Evolutionary conservation across 1,139 yeast genomes (phyloP).

Genomic region (Yamadazyma trypodendri): DNA sequence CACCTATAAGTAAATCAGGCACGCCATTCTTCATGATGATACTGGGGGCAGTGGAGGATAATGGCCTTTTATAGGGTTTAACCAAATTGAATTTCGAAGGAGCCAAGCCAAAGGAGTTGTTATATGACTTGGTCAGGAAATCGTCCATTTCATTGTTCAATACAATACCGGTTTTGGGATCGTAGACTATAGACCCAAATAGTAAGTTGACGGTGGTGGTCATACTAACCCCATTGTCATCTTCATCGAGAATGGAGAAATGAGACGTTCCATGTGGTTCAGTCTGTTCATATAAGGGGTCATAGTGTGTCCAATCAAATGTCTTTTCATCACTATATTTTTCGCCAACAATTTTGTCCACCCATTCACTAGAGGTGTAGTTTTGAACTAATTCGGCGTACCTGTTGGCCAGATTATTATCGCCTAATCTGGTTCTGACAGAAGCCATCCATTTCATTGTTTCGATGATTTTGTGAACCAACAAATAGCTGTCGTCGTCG

Average conservation of each 20-base stretch:
- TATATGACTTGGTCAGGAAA: conserved; percentile 69
- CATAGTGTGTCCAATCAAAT: conserved; percentile 66
- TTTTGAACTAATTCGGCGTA: conserved; percentile 27
- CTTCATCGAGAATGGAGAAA: conserved; percentile 69
- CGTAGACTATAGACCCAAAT: conserved; percentile 83
- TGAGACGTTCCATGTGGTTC: conserved; percentile 91
- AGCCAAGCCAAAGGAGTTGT: conserved; percentile 75
- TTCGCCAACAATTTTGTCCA: conserved; percentile 41
- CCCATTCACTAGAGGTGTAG: conserved; percentile 51
- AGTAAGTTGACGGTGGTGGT: conserved; percentile 88
- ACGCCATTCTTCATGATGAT: conserved; percentile 51
- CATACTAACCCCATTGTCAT: conserved; percentile 75
- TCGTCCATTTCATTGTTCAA: conserved; percentile 95
- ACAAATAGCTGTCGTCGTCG: conserved; percentile 27
- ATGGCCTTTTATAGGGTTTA: conserved; percentile 74
- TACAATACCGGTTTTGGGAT: conserved; percentile 76
- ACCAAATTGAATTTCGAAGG: conserved; percentile 82
- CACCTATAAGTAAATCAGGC: conserved; percentile 76
- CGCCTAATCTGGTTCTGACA: conserved; percentile 82
- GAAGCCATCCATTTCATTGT: conserved; percentile 93
- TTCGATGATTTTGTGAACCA: conserved; percentile 74
- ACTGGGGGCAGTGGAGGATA: conserved; percentile 81
- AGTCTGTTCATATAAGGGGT: conserved; percentile 71
- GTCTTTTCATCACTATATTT: conserved; percentile 54
- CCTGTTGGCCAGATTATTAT: conserved; percentile 25